Percentiles rank a stretch among this genome's conserved stretches.
phyloP scores from a whole-genome alignment of 148 eudicot genomes.

The Suaeda aralocaspica region DNA sequence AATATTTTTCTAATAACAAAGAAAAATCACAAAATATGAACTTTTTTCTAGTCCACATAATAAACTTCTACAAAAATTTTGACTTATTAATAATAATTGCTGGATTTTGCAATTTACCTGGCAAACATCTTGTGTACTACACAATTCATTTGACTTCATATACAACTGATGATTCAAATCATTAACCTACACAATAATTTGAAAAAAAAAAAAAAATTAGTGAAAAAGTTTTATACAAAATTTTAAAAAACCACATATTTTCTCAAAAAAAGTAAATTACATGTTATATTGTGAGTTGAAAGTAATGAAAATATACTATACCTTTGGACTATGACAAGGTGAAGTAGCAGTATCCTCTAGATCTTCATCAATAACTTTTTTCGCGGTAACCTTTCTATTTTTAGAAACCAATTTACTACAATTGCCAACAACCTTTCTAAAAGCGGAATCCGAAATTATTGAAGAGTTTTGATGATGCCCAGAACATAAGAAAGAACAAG shows the following conservation, averaged over 20 bases:
- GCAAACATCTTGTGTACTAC: constrained; percentile 3
- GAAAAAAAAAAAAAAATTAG: too few species aligned
- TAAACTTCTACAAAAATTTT: too few species aligned
- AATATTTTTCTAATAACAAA: background rate
- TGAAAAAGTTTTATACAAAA: too few species aligned
- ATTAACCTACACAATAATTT: constrained; percentile 12
- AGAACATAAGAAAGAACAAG: background rate
- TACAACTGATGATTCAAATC: constrained; percentile 7
- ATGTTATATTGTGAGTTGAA: background rate
- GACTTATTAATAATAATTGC: background rate
- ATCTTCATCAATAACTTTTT: constrained; percentile 27
- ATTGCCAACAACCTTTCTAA: background rate
- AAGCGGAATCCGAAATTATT: constrained; percentile 10
- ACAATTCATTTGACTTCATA: constrained; percentile 11
- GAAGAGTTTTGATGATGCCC: constrained; percentile 19
- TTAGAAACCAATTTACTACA: background rate
- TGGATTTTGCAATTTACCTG: constrained; percentile 15
- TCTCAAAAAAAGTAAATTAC: too few species aligned
- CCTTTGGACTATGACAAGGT: constrained; percentile 30
- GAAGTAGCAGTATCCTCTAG: constrained; percentile 43
- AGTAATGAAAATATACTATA: background rate
- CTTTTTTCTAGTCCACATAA: background rate
- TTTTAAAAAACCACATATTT: too few species aligned
- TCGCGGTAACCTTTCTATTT: constrained; percentile 14
- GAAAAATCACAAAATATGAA: background rate